Conservation (phyloP, 2,329 filamentous ascomycete genomes). For the Cytospora leucostoma region DNA sequence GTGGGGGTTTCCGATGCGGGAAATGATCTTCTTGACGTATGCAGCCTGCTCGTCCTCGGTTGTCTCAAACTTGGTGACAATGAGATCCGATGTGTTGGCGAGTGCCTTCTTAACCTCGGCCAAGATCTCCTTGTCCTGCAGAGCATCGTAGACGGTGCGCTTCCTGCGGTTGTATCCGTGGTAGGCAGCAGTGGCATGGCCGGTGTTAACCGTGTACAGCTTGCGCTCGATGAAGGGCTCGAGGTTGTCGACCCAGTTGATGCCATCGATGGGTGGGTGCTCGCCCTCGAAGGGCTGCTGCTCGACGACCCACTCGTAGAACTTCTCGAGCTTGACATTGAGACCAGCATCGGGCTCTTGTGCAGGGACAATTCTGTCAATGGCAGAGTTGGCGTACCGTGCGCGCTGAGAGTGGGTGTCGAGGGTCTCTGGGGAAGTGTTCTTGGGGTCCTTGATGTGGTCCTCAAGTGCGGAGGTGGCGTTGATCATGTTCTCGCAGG, state of each 20-base stretch:
- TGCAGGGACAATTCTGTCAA: slow-evolving; percentile 95
- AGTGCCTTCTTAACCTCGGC: slow-evolving; percentile 78
- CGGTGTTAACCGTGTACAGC: slow-evolving; percentile 98
- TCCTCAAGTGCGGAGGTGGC: slow-evolving; percentile 85
- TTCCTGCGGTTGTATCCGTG: slow-evolving; percentile 87
- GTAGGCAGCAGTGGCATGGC: slow-evolving; percentile 94
- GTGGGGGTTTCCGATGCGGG: slow-evolving; percentile 89
- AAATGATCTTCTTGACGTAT: slow-evolving; percentile 91
- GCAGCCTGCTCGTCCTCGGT: slow-evolving; percentile 71
- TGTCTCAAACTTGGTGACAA: slow-evolving; percentile 85
- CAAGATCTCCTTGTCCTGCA: slow-evolving; percentile 79
- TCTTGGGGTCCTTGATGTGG: slow-evolving; percentile 73
- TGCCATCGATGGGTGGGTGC: slow-evolving; percentile 76
- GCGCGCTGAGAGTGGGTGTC: slow-evolving; percentile 72
- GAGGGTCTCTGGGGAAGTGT: slow-evolving; percentile 69
- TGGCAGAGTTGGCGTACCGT: slow-evolving; percentile 94
- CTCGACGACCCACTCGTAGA: slow-evolving; percentile 99
- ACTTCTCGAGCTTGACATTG: slow-evolving; percentile 95
- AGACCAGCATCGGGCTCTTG: slow-evolving; percentile 80
- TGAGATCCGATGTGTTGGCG: slow-evolving; percentile 81
- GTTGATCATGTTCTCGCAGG: slow-evolving; percentile 96
- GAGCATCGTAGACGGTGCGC: slow-evolving; percentile 84
- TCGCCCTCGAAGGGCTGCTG: slow-evolving; percentile 76
- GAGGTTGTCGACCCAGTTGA: slow-evolving; percentile 91
- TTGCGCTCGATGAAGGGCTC: slow-evolving; percentile 98